phyloP scores from a whole-genome alignment of 176 grass and related monocot species.

The Microstegium vimineum region DNA sequence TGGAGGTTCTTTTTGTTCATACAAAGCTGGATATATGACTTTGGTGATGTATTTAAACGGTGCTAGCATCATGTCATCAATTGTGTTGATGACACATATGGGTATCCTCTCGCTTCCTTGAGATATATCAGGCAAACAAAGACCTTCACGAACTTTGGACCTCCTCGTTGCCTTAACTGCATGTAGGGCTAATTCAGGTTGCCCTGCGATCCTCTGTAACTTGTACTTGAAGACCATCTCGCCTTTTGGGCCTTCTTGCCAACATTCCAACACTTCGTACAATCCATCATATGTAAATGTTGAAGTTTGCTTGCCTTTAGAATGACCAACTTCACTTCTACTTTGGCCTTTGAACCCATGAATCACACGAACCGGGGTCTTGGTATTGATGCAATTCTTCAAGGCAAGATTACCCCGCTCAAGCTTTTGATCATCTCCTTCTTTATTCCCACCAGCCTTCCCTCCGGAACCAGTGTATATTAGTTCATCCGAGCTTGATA shows the following conservation, averaged over 20 bases:
- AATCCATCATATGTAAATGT: conserved; percentile 71
- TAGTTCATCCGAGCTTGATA: conserved; percentile 53
- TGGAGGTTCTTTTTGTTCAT: conserved; percentile 50
- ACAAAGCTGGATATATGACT: conserved; percentile 51
- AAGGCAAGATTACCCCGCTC: conserved; percentile 63
- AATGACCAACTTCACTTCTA: conserved; percentile 35
- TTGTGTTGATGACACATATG: conserved; percentile 55
- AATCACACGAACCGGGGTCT: conserved; percentile 63
- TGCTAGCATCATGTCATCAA: conserved; percentile 46
- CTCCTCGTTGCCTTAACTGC: conserved; percentile 52
- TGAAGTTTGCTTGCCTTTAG: conserved; percentile 45
- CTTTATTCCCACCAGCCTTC: conserved; percentile 42
- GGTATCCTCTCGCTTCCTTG: conserved; percentile 51
- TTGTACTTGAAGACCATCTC: conserved; percentile 55
- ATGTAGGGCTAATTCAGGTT: conserved; percentile 67
- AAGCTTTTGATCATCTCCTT: conserved; percentile 68
- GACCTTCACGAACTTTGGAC: conserved; percentile 62
- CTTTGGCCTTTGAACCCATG: conserved; percentile 64
- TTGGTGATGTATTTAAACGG: conserved; percentile 54
- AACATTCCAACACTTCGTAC: conserved; percentile 50
- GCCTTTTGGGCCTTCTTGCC: conserved; percentile 47
- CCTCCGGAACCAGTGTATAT: conserved; percentile 76
- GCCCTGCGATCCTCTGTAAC: conserved; percentile 48
- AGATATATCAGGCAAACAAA: conserved; percentile 62
- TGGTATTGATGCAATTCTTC: conserved; percentile 60